phyloP scores from a whole-genome alignment of 2,329 filamentous ascomycete genomes.

The Capronia americana region DNA sequence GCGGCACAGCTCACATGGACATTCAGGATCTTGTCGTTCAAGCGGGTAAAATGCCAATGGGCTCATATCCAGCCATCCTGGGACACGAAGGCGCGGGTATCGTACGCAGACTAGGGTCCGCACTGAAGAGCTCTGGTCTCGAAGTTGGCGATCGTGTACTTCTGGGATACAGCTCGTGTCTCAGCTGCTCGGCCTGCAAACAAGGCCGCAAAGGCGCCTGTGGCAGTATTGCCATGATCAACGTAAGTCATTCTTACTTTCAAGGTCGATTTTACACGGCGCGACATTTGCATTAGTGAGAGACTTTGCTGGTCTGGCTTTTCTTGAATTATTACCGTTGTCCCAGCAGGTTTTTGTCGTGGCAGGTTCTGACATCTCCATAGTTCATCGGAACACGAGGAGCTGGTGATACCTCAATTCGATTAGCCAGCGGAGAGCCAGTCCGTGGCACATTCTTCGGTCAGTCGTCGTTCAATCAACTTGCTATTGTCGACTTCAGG shows the following conservation, averaged over 20 bases:
- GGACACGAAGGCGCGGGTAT: constrained; percentile 62
- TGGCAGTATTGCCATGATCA: constrained; percentile 9
- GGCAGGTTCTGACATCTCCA: neutral
- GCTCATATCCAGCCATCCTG: constrained; percentile 67
- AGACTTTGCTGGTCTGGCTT: no score
- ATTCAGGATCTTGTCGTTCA: constrained; percentile 42
- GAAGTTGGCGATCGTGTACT: constrained; percentile 91
- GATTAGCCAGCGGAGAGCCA: constrained; percentile 3
- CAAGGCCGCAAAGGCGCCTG: constrained; percentile 7
- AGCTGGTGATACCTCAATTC: neutral
- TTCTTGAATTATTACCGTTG: no score
- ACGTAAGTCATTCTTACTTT: neutral
- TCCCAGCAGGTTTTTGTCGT: no score
- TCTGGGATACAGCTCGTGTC: constrained; percentile 45
- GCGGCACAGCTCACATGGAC: neutral
- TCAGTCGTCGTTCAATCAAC: constrained; percentile 28
- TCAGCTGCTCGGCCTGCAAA: constrained; percentile 15
- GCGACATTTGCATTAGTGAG: no score
- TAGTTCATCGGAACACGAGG: constrained; percentile 11
- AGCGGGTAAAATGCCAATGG: constrained; percentile 32
- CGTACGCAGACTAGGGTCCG: constrained; percentile 59
- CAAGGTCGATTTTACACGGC: no score
- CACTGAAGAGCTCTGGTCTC: constrained; percentile 60
- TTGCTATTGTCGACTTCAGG: constrained; percentile 29
- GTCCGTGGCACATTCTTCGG: constrained; percentile 20